Evolutionary conservation across 1,284 basidiomycete species (phyloP).

Genomic region (Tilletiopsis washingtonensis): DNA sequence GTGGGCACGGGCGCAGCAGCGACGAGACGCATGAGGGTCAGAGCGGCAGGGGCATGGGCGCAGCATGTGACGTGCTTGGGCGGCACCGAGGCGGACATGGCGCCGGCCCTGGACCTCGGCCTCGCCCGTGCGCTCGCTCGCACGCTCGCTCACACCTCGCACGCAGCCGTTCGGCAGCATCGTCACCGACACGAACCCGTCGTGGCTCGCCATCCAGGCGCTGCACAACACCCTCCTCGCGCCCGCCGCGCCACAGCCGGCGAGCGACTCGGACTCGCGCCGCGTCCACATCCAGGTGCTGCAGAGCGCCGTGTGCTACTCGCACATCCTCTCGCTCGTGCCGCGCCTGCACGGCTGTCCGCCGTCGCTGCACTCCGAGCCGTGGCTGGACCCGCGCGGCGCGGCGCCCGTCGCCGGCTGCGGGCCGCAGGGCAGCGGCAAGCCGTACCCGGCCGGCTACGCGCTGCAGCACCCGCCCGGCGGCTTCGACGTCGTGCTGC

Average conservation of each 20-base stretch:
- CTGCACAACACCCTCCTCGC: slow-evolving; percentile 5
- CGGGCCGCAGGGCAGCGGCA: slow-evolving; percentile 5
- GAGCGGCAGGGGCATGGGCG: background rate
- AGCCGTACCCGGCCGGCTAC: slow-evolving; percentile 7
- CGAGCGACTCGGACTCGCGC: background rate
- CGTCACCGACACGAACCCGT: slow-evolving; percentile 5
- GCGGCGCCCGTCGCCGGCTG: background rate
- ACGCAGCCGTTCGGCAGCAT: background rate
- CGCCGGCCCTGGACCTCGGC: background rate
- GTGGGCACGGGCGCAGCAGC: background rate
- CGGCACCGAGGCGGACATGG: background rate
- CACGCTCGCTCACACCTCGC: background rate
- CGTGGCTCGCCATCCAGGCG: slow-evolving; percentile 8
- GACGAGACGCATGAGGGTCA: background rate
- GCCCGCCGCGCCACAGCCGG: background rate
- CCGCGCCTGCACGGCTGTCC: slow-evolving; percentile 5
- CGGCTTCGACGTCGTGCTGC: slow-evolving; percentile 7
- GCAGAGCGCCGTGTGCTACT: slow-evolving; percentile 5
- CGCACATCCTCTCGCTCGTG: slow-evolving; percentile 5
- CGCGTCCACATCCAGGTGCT: slow-evolving; percentile 9
- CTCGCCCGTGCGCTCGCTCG: background rate
- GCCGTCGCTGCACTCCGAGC: background rate
- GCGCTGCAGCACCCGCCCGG: background rate
- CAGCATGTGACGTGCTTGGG: background rate
- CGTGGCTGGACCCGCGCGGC: slow-evolving; percentile 5